Evolutionary conservation across 2,329 filamentous ascomycete species (phyloP).

Genomic region (Fusarium sp.): DNA sequence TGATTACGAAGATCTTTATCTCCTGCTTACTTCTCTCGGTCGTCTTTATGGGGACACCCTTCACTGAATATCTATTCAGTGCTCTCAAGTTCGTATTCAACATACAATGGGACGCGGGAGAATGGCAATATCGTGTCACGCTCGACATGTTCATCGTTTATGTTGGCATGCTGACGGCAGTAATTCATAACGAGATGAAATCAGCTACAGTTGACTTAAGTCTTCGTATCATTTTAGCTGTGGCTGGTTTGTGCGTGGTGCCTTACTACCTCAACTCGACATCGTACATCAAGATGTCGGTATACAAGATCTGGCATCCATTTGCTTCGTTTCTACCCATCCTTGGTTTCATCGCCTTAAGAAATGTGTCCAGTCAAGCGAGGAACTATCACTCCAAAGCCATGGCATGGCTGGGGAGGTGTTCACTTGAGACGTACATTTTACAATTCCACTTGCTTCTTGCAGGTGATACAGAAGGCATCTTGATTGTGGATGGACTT

Average conservation of each 20-base stretch:
- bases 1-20: conserved; percentile 60
- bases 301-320: conserved; percentile 63
- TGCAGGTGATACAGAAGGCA: conserved; percentile 65
- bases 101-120: conserved; percentile 59
- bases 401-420: conserved; percentile 63
- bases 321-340: conserved; percentile 65
- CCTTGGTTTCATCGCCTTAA: conserved; percentile 61
- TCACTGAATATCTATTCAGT: conserved; percentile 30
- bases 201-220: conserved; percentile 15
- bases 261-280: neutral
- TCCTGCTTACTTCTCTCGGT: conserved; percentile 53
- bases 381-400: conserved; percentile 51
- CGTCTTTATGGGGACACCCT: neutral
- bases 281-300: neutral
- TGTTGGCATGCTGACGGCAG: conserved; percentile 61
- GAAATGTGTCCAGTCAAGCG: conserved; percentile 53
- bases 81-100: conserved; percentile 55
- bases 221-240: conserved; percentile 41
- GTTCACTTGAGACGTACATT: conserved; percentile 68
- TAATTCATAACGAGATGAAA: conserved; percentile 39
- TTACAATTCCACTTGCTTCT: conserved; percentile 72
- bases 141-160: conserved; percentile 67
- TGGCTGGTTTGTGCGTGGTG: conserved; percentile 45
- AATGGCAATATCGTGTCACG: conserved; percentile 61
- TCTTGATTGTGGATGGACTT: conserved; percentile 52